Conservation (phyloP, 768 basidiomycete genomes). For the Coprinopsis cinerea region DNA sequence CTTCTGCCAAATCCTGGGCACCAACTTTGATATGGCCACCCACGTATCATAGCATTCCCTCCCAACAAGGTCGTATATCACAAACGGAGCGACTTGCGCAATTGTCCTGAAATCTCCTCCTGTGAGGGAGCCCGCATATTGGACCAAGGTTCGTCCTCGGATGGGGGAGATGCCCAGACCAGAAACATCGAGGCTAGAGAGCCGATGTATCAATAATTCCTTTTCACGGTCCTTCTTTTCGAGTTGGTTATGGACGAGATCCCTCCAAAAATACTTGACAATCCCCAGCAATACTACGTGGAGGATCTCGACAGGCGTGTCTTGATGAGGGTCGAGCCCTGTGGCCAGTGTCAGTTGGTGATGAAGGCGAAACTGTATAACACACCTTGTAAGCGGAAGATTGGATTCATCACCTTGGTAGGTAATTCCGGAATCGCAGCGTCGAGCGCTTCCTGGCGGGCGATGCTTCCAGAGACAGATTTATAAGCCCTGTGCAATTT, state of each 20-base stretch:
- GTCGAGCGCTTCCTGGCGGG: background rate
- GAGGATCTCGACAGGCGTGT: slow-evolving; percentile 40
- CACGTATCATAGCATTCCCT: slow-evolving; percentile 20
- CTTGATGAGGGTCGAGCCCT: slow-evolving; percentile 37
- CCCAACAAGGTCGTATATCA: slow-evolving; percentile 31
- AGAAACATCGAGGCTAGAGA: background rate
- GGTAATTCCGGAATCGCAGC: background rate
- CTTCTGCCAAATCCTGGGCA: slow-evolving; percentile 36
- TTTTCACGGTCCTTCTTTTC: slow-evolving; percentile 20
- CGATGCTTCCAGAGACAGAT: background rate
- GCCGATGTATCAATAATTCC: slow-evolving; percentile 13
- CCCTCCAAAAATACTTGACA: slow-evolving; percentile 45
- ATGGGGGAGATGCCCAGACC: background rate
- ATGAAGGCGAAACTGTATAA: background rate
- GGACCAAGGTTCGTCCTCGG: slow-evolving; percentile 26
- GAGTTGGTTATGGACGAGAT: slow-evolving; percentile 18
- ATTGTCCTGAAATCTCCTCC: slow-evolving; percentile 29
- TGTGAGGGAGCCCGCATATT: slow-evolving; percentile 31
- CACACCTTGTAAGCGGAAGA: background rate
- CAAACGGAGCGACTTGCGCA: slow-evolving; percentile 31
- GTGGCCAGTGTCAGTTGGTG: background rate
- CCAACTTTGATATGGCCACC: slow-evolving; percentile 26
- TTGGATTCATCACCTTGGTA: background rate
- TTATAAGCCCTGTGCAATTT: background rate
- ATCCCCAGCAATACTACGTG: slow-evolving; percentile 40